Evolutionary conservation across 768 basidiomycete genomes (phyloP), one percentile per base, ranked within the genome.

Genomic region (Cystobasidium tubakii): DNA sequence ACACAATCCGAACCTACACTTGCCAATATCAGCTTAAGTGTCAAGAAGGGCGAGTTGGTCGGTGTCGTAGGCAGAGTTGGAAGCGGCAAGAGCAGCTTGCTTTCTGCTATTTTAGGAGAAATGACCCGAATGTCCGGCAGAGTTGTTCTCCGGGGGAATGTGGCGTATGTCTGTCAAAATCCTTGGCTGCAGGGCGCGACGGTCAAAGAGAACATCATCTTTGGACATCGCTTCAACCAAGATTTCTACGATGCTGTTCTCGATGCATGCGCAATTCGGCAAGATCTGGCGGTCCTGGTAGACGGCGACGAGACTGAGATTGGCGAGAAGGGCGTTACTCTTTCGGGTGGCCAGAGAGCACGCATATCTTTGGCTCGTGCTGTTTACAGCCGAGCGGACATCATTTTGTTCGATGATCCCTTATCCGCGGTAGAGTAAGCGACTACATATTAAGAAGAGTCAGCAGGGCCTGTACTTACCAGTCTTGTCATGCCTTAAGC

Each of bases 381-480:
- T 1, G 90, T 95, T 0, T 97, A 97, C 81, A 88, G 92, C 1
- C 86, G 93, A 55, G 92, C 93, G 0, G 94, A 98, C 80, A 80
- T 96, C 86, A 92, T 89, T 62, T 85, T 97, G 0, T 84, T 97
- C 4, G 95, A 97, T 77, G 94, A 98, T 75, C 92, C 92, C 50
- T 84, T 97, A 39, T 87, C 87, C 42, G 90, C 90, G 0, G 87
- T 91, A 9, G 90, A 91, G 63, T 65, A 23, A 65, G 63, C 23
- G 9, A 7, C 39, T 39, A 6, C 57, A 62, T 9, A 39, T 33
- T 33, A n/a, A n/a, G n/a, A n/a, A n/a, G n/a, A n/a, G 39, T 39
- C 39, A 15, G 39, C 39, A 39, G 15, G 15, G 6, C 39, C 7
- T 39, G 7, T 39, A 39, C 39, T n/a, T n/a, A n/a, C n/a, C n/a